Evolutionary conservation across 2,329 filamentous ascomycete species (phyloP).

Genomic region (Tolypocladium cylindrosporum): DNA sequence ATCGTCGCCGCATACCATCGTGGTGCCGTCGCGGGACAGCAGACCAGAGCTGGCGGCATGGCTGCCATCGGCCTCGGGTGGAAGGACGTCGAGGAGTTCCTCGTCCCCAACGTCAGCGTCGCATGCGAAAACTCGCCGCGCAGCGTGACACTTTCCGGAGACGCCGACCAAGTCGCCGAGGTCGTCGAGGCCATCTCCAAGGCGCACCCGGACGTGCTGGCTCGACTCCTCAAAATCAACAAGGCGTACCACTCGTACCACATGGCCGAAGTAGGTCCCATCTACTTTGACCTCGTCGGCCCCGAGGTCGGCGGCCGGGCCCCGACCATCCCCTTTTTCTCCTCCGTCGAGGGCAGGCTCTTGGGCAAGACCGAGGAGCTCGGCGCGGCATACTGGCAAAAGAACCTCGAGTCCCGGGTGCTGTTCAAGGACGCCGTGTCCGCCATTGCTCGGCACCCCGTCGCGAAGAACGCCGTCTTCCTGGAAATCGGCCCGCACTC

Average conservation of each 20-base stretch:
- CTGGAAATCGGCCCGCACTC: conserved; percentile 14
- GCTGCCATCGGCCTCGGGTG: conserved; percentile 22
- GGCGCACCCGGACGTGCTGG: background rate
- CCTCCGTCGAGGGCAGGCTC: too few species aligned
- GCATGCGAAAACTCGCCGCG: background rate
- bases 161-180: conserved; percentile 3
- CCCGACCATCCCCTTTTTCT: too few species aligned
- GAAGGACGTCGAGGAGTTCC: conserved; percentile 12
- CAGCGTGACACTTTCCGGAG: background rate
- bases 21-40: conserved; percentile 6
- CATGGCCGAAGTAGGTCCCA: conserved; percentile 1
- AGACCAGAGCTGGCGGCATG: background rate
- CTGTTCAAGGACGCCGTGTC: conserved; percentile 4
- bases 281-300: background rate
- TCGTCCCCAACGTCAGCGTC: conserved; percentile 7
- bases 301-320: too few species aligned
- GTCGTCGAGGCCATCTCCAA: background rate
- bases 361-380: background rate
- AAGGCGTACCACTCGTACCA: conserved; percentile 22
- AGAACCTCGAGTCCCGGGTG: conserved; percentile 6
- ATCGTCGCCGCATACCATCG: conserved; percentile 5
- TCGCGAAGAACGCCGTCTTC: background rate
- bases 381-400: conserved; percentile 4
- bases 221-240: conserved; percentile 8
- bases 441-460: background rate